A percentile compares a stretch with the other conserved stretches of the same genome.
Evolutionary conservation across 805 yeast genomes (phyloP).

Genomic region (Sporopachydermia lactativora): DNA sequence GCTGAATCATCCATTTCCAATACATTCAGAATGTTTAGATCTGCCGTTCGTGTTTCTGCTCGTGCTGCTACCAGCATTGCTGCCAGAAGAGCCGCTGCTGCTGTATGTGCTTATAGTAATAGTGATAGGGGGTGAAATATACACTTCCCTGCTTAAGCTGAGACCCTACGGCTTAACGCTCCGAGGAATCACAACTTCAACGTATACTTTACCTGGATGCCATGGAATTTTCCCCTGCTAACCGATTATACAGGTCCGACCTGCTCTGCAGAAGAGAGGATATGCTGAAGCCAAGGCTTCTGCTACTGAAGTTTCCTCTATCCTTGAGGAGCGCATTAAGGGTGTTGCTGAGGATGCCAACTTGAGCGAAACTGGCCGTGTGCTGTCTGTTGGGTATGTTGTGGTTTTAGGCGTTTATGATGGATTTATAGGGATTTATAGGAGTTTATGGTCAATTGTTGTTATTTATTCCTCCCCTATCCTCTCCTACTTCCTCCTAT

Average conservation of each 20-base stretch:
- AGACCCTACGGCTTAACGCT: neutral
- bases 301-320: conserved; percentile 98
- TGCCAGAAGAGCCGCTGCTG: conserved; percentile 19
- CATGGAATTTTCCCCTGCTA: neutral
- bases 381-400: conserved; percentile 88
- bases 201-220: neutral
- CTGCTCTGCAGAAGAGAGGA: conserved; percentile 63
- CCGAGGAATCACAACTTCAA: conserved; percentile 2
- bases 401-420: conserved; percentile 4
- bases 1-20: conserved; percentile 4
- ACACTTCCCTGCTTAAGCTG: neutral
- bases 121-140: neutral
- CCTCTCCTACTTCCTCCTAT: no score
- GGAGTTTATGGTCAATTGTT: neutral
- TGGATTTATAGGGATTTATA: conserved; percentile 2
- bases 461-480: conserved; percentile 3
- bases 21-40: conserved; percentile 20
- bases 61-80: conserved; percentile 22
- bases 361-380: conserved; percentile 99
- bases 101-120: conserved; percentile 13
- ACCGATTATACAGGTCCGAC: conserved; percentile 43
- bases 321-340: conserved; percentile 98
- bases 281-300: conserved; percentile 91
- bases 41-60: conserved; percentile 25
- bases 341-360: conserved; percentile 96